These are phyloP conservation scores for Scheffersomyces quercinus DNA, from an alignment of 1,139 yeast species.

Conservation along the genomic window DNA sequence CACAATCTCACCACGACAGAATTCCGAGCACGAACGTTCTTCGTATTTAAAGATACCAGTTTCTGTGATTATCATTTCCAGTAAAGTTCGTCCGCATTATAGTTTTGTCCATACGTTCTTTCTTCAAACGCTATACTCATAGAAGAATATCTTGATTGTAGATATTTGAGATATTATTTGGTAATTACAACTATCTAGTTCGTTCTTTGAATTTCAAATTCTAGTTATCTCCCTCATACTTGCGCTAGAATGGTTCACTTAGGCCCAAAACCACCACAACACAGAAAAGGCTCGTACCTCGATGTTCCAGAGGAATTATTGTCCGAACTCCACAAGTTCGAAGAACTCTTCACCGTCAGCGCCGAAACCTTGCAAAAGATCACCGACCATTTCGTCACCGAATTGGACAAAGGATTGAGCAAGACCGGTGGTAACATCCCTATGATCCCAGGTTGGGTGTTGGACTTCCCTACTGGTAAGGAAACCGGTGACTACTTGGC, in stretches of 20 bases:
- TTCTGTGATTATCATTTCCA: too few relatives aligned
- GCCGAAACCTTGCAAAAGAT: conserved; percentile 61
- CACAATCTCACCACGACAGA: too few relatives aligned
- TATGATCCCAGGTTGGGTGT: conserved; percentile 96
- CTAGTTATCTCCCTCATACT: neutral
- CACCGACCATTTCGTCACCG: conserved; percentile 60
- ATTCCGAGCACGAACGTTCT: too few relatives aligned
- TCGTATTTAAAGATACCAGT: too few relatives aligned
- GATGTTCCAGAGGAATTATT: conserved; percentile 69
- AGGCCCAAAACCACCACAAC: conserved; percentile 83
- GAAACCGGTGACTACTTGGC: conserved; percentile 91
- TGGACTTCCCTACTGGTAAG: conserved; percentile 88
- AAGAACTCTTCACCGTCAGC: conserved; percentile 63
- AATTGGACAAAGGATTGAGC: conserved; percentile 78
- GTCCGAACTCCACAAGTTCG: conserved; percentile 58
- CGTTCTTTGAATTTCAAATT: neutral
- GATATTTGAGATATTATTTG: too few relatives aligned
- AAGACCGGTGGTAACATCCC: conserved; percentile 83
- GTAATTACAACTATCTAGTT: neutral
- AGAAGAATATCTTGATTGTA: too few relatives aligned
- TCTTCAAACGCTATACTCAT: too few relatives aligned
- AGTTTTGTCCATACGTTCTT: too few relatives aligned
- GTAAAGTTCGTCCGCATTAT: too few relatives aligned
- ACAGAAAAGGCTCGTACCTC: conserved; percentile 78
- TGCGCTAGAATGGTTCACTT: conserved; percentile 64